Evolutionary conservation across 225 moss, liverwort and hornwort species (phyloP).

Genomic region (Bryum argenteum): DNA sequence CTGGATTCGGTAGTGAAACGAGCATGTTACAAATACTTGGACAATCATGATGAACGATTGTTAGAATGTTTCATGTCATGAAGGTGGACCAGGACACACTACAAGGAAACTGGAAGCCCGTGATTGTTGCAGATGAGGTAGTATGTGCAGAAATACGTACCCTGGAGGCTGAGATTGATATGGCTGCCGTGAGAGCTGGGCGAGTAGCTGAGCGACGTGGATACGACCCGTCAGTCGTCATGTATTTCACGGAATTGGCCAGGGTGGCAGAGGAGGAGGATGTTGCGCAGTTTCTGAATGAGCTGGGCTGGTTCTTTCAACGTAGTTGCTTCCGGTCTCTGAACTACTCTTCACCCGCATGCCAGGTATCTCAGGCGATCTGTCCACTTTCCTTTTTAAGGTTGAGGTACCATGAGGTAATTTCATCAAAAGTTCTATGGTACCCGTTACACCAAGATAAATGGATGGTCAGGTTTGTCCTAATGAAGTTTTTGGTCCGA

Average conservation of each 20-base stretch:
- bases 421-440: too few relatives aligned
- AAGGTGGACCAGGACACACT: slow-evolving; percentile 64
- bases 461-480: background rate
- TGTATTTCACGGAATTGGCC: slow-evolving; percentile 46
- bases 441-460: too few relatives aligned
- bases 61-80: slow-evolving; percentile 3
- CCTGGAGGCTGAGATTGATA: slow-evolving; percentile 74
- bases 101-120: slow-evolving; percentile 66
- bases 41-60: background rate
- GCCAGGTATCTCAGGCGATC: slow-evolving; percentile 26
- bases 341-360: slow-evolving; percentile 6
- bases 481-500: background rate
- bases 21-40: background rate
- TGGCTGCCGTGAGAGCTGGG: slow-evolving; percentile 42
- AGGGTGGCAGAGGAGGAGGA: slow-evolving; percentile 58
- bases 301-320: slow-evolving; percentile 92
- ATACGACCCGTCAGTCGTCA: slow-evolving; percentile 36
- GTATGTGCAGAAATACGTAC: slow-evolving; percentile 71
- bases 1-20: background rate
- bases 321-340: slow-evolving; percentile 42
- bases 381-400: background rate
- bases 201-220: slow-evolving; percentile 35
- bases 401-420: too few relatives aligned
- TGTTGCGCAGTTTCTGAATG: slow-evolving; percentile 61
- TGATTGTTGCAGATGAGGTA: slow-evolving; percentile 71